Evolutionary conservation across 148 eudicot species (phyloP).

Genomic region (Chenopodium berlandieri): DNA sequence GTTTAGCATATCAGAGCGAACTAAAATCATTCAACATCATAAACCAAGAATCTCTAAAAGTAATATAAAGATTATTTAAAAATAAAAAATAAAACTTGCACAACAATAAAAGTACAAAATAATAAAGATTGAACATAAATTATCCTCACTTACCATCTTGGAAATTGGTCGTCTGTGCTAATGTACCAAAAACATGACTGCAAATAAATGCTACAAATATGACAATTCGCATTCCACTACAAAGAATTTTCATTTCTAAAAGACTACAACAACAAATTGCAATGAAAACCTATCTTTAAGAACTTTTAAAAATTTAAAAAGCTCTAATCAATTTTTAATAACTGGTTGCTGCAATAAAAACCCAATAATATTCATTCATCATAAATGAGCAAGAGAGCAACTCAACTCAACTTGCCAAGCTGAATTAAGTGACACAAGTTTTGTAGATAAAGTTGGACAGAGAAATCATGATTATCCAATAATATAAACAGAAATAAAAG

Average conservation of each 20-base stretch:
- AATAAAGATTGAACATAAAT: not conserved
- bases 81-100: not conserved
- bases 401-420: slow-evolving; percentile 8
- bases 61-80: too few species aligned
- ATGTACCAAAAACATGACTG: slow-evolving; percentile 26
- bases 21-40: too few species aligned
- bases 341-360: not conserved
- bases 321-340: not conserved
- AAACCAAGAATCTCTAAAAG: too few species aligned
- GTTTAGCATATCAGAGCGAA: not conserved
- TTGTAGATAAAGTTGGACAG: not conserved
- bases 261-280: not conserved
- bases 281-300: not conserved
- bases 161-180: slow-evolving; percentile 27
- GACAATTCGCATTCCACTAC: slow-evolving; percentile 25
- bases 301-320: too few species aligned
- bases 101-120: not conserved
- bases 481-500: not conserved
- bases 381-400: not conserved
- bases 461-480: not conserved
- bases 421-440: not conserved
- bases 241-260: slow-evolving; percentile 5
- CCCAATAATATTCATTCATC: not conserved
- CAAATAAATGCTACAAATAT: slow-evolving; percentile 33
- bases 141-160: slow-evolving; percentile 44